Evolutionary conservation across 495 filamentous ascomycete species (phyloP).

Genomic region (Clohesyomyces aquaticus): DNA sequence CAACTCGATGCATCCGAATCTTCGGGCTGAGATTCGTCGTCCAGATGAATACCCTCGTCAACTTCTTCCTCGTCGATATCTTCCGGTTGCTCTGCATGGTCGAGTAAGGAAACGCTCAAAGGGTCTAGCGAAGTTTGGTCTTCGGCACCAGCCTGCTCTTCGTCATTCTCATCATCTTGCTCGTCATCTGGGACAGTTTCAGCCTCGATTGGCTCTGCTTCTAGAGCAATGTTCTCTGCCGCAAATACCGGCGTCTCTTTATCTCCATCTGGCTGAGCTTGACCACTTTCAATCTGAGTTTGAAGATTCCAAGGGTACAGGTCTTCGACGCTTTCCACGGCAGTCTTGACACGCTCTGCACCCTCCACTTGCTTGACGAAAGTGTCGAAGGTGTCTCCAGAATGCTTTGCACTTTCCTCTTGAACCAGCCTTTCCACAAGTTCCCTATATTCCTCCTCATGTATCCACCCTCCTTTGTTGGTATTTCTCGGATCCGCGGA

Average conservation of each 20-base stretch:
- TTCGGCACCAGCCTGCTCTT: slow-evolving; percentile 5
- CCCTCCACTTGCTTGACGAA: slow-evolving; percentile 60
- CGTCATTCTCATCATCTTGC: slow-evolving; percentile 10
- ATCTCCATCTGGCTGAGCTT: background rate
- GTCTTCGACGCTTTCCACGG: slow-evolving; percentile 81
- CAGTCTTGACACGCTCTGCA: slow-evolving; percentile 68
- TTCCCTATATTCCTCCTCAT: slow-evolving; percentile 80
- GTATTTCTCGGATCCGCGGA: slow-evolving; percentile 77
- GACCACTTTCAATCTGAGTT: background rate
- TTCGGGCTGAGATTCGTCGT: background rate
- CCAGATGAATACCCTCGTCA: slow-evolving; percentile 1
- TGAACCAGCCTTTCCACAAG: slow-evolving; percentile 62
- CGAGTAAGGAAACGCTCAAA: slow-evolving; percentile 21
- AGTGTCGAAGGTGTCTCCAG: slow-evolving; percentile 62
- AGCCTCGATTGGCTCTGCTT: background rate
- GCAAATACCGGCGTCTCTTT: background rate
- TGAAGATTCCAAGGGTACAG: slow-evolving; percentile 70
- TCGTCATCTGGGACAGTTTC: background rate
- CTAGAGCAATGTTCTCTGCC: background rate
- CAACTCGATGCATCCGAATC: slow-evolving; percentile 2
- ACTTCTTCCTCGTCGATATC: slow-evolving; percentile 3
- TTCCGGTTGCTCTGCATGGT: background rate
- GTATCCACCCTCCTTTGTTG: slow-evolving; percentile 77
- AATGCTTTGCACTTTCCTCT: slow-evolving; percentile 62
- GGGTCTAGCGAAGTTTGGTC: slow-evolving; percentile 26